Evolutionary conservation across 768 basidiomycete species (phyloP), one percentile per base, ranked within the genome.

Genomic region (Cystobasidium tubakii): DNA sequence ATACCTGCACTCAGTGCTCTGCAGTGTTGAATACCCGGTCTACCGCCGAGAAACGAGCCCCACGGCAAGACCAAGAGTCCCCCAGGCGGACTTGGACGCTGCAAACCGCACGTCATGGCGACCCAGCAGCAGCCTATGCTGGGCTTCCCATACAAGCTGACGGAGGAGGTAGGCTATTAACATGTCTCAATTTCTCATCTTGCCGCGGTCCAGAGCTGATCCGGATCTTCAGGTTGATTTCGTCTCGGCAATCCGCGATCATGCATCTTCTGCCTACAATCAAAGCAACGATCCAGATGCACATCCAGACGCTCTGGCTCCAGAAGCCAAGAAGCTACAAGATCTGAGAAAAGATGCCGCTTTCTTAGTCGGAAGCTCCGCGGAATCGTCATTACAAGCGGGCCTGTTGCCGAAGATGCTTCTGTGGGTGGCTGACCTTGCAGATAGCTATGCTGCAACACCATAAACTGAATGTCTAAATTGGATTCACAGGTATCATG

Each of bases 401-500:
- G 54, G 34, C 12, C 1, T 34, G 2, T 31, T 75, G 21, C 42
- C 53, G 46, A 60, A 63, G 33, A 62, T 71, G 54, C 33, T 75
- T 31, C 25, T 67, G 74, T 75, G 46, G 13, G 73, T 60, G 44
- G 25, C 33, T 27, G 63, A 43, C 57, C 25, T 6, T 36, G 55
- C 50, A 71, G 29, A 9, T 10, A 31, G 17, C n/a, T 19, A 25
- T 60, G 23, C 15, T 46, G 7, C 21, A 17, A 33, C 13, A 9
- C 15, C 7, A 33, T n/a, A n/a, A n/a, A n/a, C n/a, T n/a, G n/a
- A 15, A 27, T 53, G 25, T 7, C n/a, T 33, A 6, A 42, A 21
- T 53, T 7, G 3, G 4, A 6, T 1, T 27, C 27, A 27, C 76
- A 97, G 95, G 55, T 98, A 98, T 80, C 90, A 96, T 77, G 90